Evolutionary conservation across 495 filamentous ascomycete genomes (phyloP).

Genomic region (Neurospora sublineolata): DNA sequence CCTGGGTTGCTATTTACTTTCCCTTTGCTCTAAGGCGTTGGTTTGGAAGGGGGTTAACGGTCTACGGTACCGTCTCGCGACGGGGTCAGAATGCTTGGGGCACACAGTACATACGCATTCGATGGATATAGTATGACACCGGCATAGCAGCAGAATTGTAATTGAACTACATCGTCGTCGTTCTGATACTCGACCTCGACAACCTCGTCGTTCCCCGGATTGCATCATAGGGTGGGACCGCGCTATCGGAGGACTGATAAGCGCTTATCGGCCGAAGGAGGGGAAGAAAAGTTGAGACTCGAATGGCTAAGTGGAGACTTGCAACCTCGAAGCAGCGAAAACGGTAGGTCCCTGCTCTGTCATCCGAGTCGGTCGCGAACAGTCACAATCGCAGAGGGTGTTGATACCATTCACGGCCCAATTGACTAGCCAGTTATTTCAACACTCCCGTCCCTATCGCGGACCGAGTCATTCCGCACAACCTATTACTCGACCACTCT

Average conservation of each 20-base stretch:
- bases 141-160: neutral
- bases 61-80: neutral
- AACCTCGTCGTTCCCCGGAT: neutral
- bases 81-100: neutral
- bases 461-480: neutral
- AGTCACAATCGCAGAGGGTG: neutral
- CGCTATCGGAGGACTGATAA: conserved; percentile 17
- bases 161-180: neutral
- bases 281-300: conserved; percentile 5
- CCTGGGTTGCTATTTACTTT: neutral
- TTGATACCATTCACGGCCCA: neutral
- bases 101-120: neutral
- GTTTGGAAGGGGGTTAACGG: neutral
- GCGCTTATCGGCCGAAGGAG: conserved; percentile 9
- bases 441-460: neutral
- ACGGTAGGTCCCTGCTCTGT: neutral
- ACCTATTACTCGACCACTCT: neutral
- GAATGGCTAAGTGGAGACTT: neutral
- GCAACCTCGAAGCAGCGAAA: conserved; percentile 1
- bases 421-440: neutral
- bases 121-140: neutral
- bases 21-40: neutral
- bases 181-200: neutral
- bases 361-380: neutral
- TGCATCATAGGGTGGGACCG: conserved; percentile 13